Evolutionary conservation across 257 asterid species (phyloP).

Genomic region (Nicotiana tomentosiformis): DNA sequence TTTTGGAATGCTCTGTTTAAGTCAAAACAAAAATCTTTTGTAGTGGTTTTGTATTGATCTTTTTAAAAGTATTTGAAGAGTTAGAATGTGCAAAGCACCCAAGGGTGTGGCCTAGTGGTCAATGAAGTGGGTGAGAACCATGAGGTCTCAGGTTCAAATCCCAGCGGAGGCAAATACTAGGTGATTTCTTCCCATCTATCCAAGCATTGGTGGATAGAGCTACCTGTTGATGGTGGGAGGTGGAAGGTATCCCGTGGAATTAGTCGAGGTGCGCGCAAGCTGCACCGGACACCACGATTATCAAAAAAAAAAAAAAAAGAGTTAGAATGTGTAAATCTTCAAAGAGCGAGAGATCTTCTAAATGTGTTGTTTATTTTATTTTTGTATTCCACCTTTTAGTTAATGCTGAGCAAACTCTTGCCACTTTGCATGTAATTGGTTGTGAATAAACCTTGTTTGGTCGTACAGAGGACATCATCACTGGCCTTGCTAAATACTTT

Average conservation of each 20-base stretch:
- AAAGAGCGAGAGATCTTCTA: background rate
- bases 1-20: background rate
- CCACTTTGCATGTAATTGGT: background rate
- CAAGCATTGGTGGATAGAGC: too few species aligned
- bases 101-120: too few species aligned
- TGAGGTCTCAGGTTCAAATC: too few species aligned
- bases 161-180: too few species aligned
- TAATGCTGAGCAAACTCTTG: background rate
- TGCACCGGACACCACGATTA: too few species aligned
- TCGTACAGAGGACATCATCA: constrained; percentile 2
- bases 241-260: too few species aligned
- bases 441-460: background rate
- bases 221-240: too few species aligned
- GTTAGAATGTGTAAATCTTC: background rate
- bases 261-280: too few species aligned
- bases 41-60: background rate
- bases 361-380: background rate
- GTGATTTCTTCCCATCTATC: too few species aligned
- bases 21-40: background rate
- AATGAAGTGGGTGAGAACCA: too few species aligned
- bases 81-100: too few species aligned
- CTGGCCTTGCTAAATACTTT: background rate
- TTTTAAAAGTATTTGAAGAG: background rate
- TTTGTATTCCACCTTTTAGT: background rate
- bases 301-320: background rate